These are phyloP conservation scores for Thraustochytrium striatum DNA, from an alignment of 352 stramenopile genomes.

Conservation along the genomic window DNA sequence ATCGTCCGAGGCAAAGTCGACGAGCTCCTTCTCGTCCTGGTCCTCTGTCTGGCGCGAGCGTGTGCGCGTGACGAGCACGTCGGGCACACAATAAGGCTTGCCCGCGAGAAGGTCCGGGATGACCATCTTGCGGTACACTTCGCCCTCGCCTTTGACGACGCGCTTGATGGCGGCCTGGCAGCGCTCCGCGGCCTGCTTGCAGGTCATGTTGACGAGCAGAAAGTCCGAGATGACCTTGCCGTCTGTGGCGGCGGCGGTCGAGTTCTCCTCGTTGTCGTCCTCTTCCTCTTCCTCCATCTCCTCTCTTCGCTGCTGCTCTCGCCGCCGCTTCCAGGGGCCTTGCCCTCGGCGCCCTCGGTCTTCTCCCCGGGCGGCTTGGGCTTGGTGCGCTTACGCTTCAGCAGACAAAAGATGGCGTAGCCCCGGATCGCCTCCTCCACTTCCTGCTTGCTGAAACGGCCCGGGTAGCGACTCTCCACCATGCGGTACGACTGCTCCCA, in stretches of 20 bases:
- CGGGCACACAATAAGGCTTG: not conserved
- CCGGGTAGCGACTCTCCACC: constrained; percentile 1
- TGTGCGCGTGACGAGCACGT: constrained; percentile 19
- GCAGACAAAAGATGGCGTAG: constrained; percentile 31
- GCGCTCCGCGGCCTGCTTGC: not conserved
- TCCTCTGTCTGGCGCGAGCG: not conserved
- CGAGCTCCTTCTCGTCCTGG: constrained; percentile 4
- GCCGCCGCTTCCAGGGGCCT: not conserved
- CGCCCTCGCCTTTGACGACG: not conserved
- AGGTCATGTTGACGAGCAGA: constrained; percentile 37
- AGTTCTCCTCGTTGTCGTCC: constrained; percentile 36
- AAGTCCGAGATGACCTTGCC: not conserved
- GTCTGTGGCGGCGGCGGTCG: not conserved
- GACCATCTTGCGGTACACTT: not conserved
- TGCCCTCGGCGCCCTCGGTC: not conserved
- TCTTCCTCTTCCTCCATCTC: constrained; percentile 12
- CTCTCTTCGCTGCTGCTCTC: not conserved
- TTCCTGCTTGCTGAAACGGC: not conserved
- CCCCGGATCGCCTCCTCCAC: constrained; percentile 9
- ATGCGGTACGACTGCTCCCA: not conserved
- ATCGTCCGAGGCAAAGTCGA: constrained; percentile 38
- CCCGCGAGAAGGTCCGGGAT: not conserved
- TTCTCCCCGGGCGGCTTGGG: not conserved
- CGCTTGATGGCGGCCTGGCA: not conserved
- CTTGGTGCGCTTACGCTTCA: not conserved